Evolutionary conservation across 176 grass and related monocot species (phyloP).

Genomic region (Oryza officinalis): DNA sequence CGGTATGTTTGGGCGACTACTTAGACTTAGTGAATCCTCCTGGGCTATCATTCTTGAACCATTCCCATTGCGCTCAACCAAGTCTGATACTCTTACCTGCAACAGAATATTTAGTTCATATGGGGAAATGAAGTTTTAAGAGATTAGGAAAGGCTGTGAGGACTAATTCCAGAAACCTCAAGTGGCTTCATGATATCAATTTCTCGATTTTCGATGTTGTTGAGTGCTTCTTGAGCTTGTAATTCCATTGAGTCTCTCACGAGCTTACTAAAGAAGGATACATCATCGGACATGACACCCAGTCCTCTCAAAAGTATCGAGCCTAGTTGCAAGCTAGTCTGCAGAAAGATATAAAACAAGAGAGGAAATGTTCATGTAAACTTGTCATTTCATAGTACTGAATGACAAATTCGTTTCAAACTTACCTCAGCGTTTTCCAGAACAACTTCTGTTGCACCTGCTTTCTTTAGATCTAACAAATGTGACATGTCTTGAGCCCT

Average conservation of each 20-base stretch:
- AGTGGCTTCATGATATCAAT: slow-evolving; percentile 69
- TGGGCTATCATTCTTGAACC: slow-evolving; percentile 42
- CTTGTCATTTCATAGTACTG: neutral
- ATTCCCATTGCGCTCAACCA: slow-evolving; percentile 55
- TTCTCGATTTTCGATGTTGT: slow-evolving; percentile 45
- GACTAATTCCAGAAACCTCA: slow-evolving; percentile 53
- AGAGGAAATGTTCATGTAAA: neutral
- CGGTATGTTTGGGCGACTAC: slow-evolving; percentile 53
- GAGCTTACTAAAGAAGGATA: slow-evolving; percentile 93
- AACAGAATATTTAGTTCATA: slow-evolving; percentile 37
- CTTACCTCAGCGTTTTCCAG: slow-evolving; percentile 93
- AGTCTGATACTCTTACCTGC: slow-evolving; percentile 84
- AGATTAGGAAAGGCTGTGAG: neutral
- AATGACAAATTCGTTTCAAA: neutral
- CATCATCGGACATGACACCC: slow-evolving; percentile 97
- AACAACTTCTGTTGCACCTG: slow-evolving; percentile 89
- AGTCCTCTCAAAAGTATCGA: slow-evolving; percentile 82
- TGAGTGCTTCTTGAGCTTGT: slow-evolving; percentile 81
- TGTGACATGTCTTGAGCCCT: slow-evolving; percentile 73
- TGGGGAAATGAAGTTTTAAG: slow-evolving; percentile 1
- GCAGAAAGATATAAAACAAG: slow-evolving; percentile 39
- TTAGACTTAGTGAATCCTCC: slow-evolving; percentile 64
- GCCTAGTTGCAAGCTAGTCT: slow-evolving; percentile 92
- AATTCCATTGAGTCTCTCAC: slow-evolving; percentile 88
- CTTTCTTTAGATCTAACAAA: slow-evolving; percentile 88